A percentile compares a stretch with the other conserved stretches of the same genome.
These are phyloP conservation scores for Yamadazyma epiphylla DNA, from an alignment of 1,139 yeast genomes.

Conservation along the genomic window DNA sequence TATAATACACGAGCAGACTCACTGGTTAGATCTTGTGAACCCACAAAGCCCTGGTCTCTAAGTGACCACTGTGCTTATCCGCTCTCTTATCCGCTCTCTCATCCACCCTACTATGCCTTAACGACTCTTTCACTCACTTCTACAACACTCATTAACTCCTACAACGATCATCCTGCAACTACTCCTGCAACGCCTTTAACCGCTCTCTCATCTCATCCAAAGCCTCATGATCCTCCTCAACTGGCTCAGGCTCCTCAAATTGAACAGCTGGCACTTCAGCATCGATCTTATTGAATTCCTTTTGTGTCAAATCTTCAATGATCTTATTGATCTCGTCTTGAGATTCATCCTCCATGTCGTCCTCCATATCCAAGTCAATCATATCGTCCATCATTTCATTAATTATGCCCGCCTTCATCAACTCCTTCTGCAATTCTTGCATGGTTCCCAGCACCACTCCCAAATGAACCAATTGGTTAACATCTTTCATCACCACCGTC, in stretches of 20 bases:
- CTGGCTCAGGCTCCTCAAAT: conserved; percentile 26
- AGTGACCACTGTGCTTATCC: too few species aligned
- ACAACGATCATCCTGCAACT: too few species aligned
- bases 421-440: conserved; percentile 82
- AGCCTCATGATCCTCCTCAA: conserved; percentile 67
- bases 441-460: conserved; percentile 84
- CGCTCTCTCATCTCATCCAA: conserved; percentile 87
- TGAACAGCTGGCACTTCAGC: conserved; percentile 40
- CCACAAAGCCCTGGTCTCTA: too few species aligned
- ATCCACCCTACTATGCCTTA: too few species aligned
- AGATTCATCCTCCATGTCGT: conserved; percentile 62
- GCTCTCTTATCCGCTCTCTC: too few species aligned
- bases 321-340: conserved; percentile 64
- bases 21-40: too few species aligned
- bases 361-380: conserved; percentile 62
- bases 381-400: conserved; percentile 95
- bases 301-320: conserved; percentile 40
- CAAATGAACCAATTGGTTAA: conserved; percentile 69
- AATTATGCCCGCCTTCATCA: conserved; percentile 87
- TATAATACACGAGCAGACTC: too few species aligned
- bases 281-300: conserved; percentile 39
- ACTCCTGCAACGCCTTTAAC: conserved; percentile 80
- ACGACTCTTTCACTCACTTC: not conserved
- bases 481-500: conserved; percentile 84
- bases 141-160: conserved; percentile 20